Evolutionary conservation across 2,329 filamentous ascomycete species (phyloP).

Genomic region (Scytalidium lignicola): DNA sequence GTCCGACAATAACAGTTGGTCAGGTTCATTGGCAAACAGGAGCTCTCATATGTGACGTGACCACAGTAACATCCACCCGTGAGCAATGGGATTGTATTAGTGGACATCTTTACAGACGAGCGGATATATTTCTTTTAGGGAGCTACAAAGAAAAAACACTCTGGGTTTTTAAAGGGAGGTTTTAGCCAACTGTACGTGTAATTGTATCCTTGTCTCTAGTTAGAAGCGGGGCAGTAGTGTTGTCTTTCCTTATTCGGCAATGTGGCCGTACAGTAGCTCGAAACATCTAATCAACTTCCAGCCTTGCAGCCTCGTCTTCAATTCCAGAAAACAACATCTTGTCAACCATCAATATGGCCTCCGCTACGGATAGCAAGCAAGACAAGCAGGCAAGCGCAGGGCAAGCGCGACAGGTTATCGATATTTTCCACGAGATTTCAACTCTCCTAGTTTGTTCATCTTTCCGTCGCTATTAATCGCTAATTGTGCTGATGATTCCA

Average conservation of each 20-base stretch:
- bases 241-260: not conserved
- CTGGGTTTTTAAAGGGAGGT: too few relatives aligned
- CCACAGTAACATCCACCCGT: slow-evolving; percentile 40
- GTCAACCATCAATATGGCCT: slow-evolving; percentile 30
- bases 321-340: not conserved
- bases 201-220: not conserved
- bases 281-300: not conserved
- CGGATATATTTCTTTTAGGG: too few relatives aligned
- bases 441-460: slow-evolving; percentile 71
- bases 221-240: not conserved
- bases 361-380: slow-evolving; percentile 48
- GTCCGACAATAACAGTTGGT: slow-evolving; percentile 42
- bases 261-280: not conserved
- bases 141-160: too few relatives aligned
- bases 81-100: slow-evolving; percentile 14
- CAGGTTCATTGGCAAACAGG: slow-evolving; percentile 29
- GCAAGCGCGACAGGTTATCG: slow-evolving; percentile 78
- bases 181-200: too few relatives aligned
- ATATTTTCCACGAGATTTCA: slow-evolving; percentile 79
- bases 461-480: not conserved
- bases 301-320: not conserved
- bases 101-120: not conserved
- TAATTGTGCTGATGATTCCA: slow-evolving; percentile 3
- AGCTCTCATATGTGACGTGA: slow-evolving; percentile 35
- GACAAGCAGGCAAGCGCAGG: slow-evolving; percentile 64